These are phyloP conservation scores for Sonneratia caseolaris DNA, from an alignment of 345 rosid species.

Conservation along the genomic window DNA sequence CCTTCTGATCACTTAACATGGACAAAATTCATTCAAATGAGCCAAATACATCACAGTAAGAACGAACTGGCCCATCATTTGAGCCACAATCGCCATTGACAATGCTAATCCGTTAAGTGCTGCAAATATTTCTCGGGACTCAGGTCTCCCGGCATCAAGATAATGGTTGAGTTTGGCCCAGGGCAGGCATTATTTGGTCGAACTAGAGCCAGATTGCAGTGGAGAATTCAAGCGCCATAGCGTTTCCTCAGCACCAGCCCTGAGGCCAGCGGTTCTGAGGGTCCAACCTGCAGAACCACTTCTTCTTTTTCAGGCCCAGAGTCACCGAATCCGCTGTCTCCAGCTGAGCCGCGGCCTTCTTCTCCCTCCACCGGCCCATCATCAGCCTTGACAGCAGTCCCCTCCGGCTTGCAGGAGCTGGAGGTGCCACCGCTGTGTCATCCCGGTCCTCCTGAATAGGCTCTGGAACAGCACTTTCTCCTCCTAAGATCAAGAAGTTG, in stretches of 20 bases:
- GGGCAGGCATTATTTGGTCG: neutral
- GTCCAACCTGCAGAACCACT: conserved; percentile 40
- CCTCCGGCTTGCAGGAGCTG: neutral
- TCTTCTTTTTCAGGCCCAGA: conserved; percentile 16
- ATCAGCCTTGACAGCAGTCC: conserved; percentile 19
- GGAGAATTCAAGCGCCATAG: neutral
- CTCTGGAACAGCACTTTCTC: neutral
- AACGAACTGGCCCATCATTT: neutral
- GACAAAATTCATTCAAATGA: too few species aligned
- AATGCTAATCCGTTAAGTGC: neutral
- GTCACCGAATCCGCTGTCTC: neutral
- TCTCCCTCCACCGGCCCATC: conserved; percentile 10
- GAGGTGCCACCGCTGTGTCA: neutral
- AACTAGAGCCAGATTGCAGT: neutral
- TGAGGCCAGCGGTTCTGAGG: conserved; percentile 48
- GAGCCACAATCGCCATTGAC: neutral
- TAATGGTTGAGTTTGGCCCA: neutral
- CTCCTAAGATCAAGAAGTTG: neutral
- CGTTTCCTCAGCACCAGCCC: conserved; percentile 34
- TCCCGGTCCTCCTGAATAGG: neutral
- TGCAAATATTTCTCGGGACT: neutral
- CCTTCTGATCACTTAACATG: too few species aligned
- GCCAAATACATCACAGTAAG: neutral
- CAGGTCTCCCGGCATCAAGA: neutral
- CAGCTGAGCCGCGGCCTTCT: conserved; percentile 8